A percentile compares a stretch with the other conserved stretches of the same genome.
Evolutionary conservation across 2,329 filamentous ascomycete genomes (phyloP).

Genomic region (Madurella mycetomatis): DNA sequence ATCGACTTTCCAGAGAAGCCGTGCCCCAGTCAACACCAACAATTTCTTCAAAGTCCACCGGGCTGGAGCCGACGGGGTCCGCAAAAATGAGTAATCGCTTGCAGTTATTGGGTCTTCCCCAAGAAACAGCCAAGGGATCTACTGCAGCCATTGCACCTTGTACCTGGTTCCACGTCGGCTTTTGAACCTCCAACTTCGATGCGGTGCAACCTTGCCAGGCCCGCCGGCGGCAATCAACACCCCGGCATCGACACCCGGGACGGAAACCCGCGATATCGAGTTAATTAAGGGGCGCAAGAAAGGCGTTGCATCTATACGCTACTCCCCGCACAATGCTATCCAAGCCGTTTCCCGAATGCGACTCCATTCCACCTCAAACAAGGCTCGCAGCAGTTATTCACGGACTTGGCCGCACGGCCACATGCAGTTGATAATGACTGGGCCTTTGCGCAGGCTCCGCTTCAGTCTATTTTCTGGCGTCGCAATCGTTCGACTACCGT

Average conservation of each 20-base stretch:
- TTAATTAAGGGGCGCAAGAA: constrained; percentile 9
- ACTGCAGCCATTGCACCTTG: neutral
- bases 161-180: neutral
- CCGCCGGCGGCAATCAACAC: constrained; percentile 6
- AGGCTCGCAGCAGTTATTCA: no score
- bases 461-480: no score
- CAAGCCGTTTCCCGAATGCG: neutral
- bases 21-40: neutral
- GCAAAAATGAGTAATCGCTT: neutral
- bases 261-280: neutral
- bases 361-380: neutral
- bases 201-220: constrained; percentile 4
- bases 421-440: no score
- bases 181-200: neutral
- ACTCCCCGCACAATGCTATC: neutral
- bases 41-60: neutral
- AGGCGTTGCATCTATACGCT: constrained; percentile 7
- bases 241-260: neutral
- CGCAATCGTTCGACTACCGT: no score
- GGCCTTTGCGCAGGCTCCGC: no score
- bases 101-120: no score
- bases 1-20: neutral
- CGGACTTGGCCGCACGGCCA: no score
- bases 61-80: neutral
- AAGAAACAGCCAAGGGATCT: neutral